Evolutionary conservation across 2,329 filamentous ascomycete species (phyloP).

Genomic region (Fusarium xylarioides): DNA sequence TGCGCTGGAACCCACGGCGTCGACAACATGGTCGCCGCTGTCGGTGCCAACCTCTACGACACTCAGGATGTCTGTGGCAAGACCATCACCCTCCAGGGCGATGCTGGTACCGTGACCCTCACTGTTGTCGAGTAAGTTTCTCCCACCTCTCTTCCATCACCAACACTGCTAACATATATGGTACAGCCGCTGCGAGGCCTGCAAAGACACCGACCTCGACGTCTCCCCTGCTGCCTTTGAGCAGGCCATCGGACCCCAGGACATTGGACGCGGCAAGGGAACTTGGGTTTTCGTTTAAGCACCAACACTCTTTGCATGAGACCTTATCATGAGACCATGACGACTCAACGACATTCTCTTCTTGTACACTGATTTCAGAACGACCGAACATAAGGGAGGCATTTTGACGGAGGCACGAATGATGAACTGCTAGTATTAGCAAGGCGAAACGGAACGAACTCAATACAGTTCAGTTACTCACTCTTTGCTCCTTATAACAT

Average conservation of each 20-base stretch:
- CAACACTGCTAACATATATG: background rate
- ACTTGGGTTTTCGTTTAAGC: slow-evolving; percentile 9
- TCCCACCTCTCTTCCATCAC: background rate
- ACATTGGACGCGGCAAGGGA: slow-evolving; percentile 23
- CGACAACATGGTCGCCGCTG: slow-evolving; percentile 69
- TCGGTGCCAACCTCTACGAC: slow-evolving; percentile 75
- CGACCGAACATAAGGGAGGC: slow-evolving; percentile 19
- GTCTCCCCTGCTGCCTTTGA: slow-evolving; percentile 58
- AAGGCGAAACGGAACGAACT: background rate
- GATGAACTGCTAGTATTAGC: slow-evolving; percentile 17
- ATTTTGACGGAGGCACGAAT: slow-evolving; percentile 12
- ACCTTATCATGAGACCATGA: background rate
- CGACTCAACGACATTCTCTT: slow-evolving; percentile 4
- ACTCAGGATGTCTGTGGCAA: slow-evolving; percentile 66
- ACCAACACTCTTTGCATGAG: slow-evolving; percentile 2
- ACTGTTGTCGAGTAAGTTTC: slow-evolving; percentile 66
- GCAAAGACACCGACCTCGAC: slow-evolving; percentile 58
- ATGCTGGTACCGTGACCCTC: slow-evolving; percentile 60
- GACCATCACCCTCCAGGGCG: slow-evolving; percentile 68
- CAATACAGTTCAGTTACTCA: slow-evolving; percentile 9
- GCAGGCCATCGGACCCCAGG: slow-evolving; percentile 50
- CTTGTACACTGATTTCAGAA: slow-evolving; percentile 14
- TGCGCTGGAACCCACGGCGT: slow-evolving; percentile 68
- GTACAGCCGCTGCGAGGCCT: slow-evolving; percentile 62
- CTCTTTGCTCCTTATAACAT: background rate